These are phyloP conservation scores for Gautieria morchelliformis DNA, from an alignment of 768 basidiomycete genomes.

Conservation along the genomic window DNA sequence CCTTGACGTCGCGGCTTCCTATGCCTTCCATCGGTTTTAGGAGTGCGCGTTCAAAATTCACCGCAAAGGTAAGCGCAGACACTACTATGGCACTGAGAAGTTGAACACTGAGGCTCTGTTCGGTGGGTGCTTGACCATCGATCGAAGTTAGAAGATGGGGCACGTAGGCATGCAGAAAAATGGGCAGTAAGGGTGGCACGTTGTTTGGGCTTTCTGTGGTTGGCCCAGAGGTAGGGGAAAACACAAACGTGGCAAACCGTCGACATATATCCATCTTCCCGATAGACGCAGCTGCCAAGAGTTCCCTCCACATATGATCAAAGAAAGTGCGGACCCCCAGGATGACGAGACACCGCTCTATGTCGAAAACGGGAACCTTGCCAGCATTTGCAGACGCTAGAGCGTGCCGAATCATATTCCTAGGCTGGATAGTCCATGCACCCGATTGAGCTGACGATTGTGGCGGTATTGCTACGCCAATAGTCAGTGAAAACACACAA, in stretches of 20 bases:
- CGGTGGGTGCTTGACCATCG: conserved; percentile 43
- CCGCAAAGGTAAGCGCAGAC: conserved; percentile 53
- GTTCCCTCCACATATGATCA: conserved; percentile 57
- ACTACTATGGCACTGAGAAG: conserved; percentile 56
- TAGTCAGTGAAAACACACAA: background rate
- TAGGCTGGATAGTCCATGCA: conserved; percentile 44
- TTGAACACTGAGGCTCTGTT: conserved; percentile 50
- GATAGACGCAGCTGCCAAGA: conserved; percentile 40
- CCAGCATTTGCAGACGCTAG: conserved; percentile 48
- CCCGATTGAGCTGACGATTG: conserved; percentile 9
- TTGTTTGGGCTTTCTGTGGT: conserved; percentile 13
- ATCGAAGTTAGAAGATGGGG: conserved; percentile 49
- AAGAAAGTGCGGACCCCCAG: conserved; percentile 54
- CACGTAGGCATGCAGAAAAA: conserved; percentile 61
- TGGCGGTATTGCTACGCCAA: background rate
- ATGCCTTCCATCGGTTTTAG: conserved; percentile 35
- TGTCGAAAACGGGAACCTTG: conserved; percentile 55
- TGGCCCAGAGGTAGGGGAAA: conserved; percentile 33
- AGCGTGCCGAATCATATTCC: conserved; percentile 46
- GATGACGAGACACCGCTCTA: conserved; percentile 54
- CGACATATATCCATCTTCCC: conserved; percentile 55
- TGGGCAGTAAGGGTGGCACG: conserved; percentile 56
- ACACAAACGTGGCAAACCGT: conserved; percentile 57
- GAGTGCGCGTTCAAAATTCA: conserved; percentile 65
- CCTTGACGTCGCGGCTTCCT: background rate